These are phyloP conservation scores for Microcyclosporella mali DNA, from an alignment of 2,329 filamentous ascomycete genomes.

Conservation along the genomic window DNA sequence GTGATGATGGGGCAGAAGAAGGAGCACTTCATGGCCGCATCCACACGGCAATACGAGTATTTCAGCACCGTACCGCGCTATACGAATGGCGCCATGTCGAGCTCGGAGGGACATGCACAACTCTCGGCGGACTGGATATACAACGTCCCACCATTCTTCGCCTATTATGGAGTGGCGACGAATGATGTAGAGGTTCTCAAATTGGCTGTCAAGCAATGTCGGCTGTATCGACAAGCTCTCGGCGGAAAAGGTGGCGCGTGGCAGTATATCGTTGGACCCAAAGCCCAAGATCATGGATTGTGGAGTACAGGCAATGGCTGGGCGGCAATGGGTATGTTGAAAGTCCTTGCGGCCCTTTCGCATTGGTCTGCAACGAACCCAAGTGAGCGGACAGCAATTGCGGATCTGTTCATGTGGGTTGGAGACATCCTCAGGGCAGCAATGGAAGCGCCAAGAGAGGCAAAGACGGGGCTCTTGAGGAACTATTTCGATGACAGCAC, in stretches of 20 bases:
- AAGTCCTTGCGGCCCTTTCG: slow-evolving; percentile 40
- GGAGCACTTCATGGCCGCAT: slow-evolving; percentile 32
- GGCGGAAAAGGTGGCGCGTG: slow-evolving; percentile 32
- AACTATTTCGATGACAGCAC: neutral
- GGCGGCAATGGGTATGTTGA: slow-evolving; percentile 43
- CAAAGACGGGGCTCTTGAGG: neutral
- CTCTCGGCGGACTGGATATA: slow-evolving; percentile 47
- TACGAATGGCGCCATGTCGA: slow-evolving; percentile 41
- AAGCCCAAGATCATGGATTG: slow-evolving; percentile 32
- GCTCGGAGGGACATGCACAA: slow-evolving; percentile 39
- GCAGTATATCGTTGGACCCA: slow-evolving; percentile 39
- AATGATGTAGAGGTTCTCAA: slow-evolving; percentile 32
- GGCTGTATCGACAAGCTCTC: slow-evolving; percentile 40
- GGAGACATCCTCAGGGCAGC: slow-evolving; percentile 35
- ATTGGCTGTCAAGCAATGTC: slow-evolving; percentile 37
- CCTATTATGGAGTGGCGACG: slow-evolving; percentile 39
- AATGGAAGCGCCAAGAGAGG: slow-evolving; percentile 25
- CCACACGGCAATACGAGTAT: slow-evolving; percentile 37
- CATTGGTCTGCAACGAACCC: slow-evolving; percentile 6
- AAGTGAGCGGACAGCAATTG: neutral
- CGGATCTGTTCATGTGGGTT: slow-evolving; percentile 31
- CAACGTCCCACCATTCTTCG: slow-evolving; percentile 46
- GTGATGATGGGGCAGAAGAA: slow-evolving; percentile 38
- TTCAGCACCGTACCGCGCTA: slow-evolving; percentile 36
- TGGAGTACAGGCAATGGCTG: slow-evolving; percentile 48